Conservation (phyloP, 805 yeast species). For the Candida arabinofermentans region DNA sequence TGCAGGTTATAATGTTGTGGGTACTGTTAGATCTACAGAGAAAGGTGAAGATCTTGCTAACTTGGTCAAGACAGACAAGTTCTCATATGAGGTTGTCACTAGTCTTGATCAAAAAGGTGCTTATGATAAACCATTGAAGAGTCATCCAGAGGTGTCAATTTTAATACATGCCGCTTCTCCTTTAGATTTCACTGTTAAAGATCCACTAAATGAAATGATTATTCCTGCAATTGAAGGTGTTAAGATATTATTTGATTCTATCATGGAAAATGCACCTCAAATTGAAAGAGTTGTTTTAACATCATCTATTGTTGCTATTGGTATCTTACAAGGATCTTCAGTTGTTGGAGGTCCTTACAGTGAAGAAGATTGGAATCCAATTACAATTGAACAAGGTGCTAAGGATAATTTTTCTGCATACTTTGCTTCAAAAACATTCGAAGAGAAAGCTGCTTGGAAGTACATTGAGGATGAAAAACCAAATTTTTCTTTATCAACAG, state of each 20-base stretch:
- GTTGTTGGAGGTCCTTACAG: slow-evolving; percentile 24
- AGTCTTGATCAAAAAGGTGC: not conserved
- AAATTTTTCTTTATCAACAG: slow-evolving; percentile 36
- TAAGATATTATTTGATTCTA: slow-evolving; percentile 41
- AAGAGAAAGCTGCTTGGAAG: slow-evolving; percentile 57
- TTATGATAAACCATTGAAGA: not conserved
- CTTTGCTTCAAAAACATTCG: slow-evolving; percentile 46
- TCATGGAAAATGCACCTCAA: slow-evolving; percentile 39
- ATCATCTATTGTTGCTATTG: slow-evolving; percentile 48
- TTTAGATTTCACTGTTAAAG: slow-evolving; percentile 32
- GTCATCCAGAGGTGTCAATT: not conserved
- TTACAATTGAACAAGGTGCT: slow-evolving; percentile 28
- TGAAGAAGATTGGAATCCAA: slow-evolving; percentile 34
- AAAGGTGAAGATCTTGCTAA: not conserved
- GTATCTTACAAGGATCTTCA: not conserved
- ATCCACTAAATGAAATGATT: slow-evolving; percentile 45
- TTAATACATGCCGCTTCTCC: not conserved
- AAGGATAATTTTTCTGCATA: slow-evolving; percentile 31
- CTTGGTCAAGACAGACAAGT: not conserved
- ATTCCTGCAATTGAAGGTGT: slow-evolving; percentile 58
- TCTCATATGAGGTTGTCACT: slow-evolving; percentile 8
- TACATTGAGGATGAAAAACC: slow-evolving; percentile 39
- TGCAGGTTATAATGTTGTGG: not conserved
- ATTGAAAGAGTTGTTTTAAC: slow-evolving; percentile 50
- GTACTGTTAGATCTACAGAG: not conserved